phyloP scores from a whole-genome alignment of 176 grass and related monocot species.

The Eragrostis curvula region DNA sequence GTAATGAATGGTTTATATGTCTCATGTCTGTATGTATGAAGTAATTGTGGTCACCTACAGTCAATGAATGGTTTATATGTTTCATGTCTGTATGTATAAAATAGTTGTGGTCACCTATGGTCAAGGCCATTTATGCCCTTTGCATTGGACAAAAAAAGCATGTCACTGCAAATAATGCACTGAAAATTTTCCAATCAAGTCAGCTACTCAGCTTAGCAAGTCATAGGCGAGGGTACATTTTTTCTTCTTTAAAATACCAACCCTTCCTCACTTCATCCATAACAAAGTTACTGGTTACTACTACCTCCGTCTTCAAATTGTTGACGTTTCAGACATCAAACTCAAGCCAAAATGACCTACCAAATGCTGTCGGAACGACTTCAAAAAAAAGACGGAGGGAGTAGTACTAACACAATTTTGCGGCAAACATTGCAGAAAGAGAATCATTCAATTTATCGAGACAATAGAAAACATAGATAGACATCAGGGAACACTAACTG shows the following conservation, averaged over 20 bases:
- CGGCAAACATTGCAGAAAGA: neutral
- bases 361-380: no score
- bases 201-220: neutral
- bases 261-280: neutral
- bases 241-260: neutral
- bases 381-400: no score
- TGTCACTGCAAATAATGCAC: neutral
- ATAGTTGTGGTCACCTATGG: neutral
- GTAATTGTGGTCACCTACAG: neutral
- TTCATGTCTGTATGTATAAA: neutral
- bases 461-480: neutral
- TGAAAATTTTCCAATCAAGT: neutral
- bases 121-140: neutral
- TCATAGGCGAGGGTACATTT: neutral
- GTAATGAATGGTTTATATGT: neutral
- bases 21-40: neutral
- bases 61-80: neutral
- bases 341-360: no score
- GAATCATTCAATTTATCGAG: neutral
- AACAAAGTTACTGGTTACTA: neutral
- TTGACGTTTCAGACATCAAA: no score
- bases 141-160: constrained; percentile 11
- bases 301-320: no score
- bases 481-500: neutral
- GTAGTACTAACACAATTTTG: neutral